These are phyloP conservation scores for Exophiala sp. DNA, from an alignment of 2,329 filamentous ascomycete species.

Conservation along the genomic window DNA sequence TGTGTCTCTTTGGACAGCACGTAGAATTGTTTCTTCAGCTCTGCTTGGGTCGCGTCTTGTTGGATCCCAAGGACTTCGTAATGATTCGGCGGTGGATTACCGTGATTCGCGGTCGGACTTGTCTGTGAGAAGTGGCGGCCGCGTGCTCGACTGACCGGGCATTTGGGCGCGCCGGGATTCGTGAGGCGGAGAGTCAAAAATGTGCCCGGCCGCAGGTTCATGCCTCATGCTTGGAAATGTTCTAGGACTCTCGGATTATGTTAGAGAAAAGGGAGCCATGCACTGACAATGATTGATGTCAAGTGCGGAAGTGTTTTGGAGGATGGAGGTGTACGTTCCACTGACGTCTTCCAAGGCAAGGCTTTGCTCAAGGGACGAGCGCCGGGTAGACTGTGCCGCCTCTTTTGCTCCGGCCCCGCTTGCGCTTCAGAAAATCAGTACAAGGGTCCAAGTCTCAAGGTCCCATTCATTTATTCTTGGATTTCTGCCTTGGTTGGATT, in stretches of 20 bases:
- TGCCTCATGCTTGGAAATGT: slow-evolving; percentile 27
- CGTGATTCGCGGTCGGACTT: slow-evolving; percentile 5
- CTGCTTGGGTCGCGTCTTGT: slow-evolving; percentile 60
- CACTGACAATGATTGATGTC: neutral
- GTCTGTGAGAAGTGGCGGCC: slow-evolving; percentile 18
- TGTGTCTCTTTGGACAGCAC: slow-evolving; percentile 84
- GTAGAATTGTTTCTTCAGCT: slow-evolving; percentile 95
- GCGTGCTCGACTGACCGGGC: neutral
- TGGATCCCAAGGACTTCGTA: slow-evolving; percentile 77
- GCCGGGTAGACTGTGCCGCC: slow-evolving; percentile 1
- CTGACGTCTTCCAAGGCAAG: neutral
- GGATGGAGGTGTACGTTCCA: neutral
- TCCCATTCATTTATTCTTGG: too few relatives aligned
- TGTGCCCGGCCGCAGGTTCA: slow-evolving; percentile 24
- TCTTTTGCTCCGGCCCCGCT: slow-evolving; percentile 4
- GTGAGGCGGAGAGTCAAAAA: slow-evolving; percentile 26
- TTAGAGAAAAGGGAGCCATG: neutral
- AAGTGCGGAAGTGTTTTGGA: neutral
- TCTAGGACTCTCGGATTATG: neutral
- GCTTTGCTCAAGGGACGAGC: neutral
- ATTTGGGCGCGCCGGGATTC: neutral
- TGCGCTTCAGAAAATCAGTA: neutral
- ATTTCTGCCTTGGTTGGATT: too few relatives aligned
- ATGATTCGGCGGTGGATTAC: slow-evolving; percentile 51
- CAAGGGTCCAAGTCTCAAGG: too few relatives aligned